Percentiles rank a stretch among this genome's conserved stretches.
Evolutionary conservation across 257 asterid species (phyloP).

Genomic region (Buddleja alternifolia): DNA sequence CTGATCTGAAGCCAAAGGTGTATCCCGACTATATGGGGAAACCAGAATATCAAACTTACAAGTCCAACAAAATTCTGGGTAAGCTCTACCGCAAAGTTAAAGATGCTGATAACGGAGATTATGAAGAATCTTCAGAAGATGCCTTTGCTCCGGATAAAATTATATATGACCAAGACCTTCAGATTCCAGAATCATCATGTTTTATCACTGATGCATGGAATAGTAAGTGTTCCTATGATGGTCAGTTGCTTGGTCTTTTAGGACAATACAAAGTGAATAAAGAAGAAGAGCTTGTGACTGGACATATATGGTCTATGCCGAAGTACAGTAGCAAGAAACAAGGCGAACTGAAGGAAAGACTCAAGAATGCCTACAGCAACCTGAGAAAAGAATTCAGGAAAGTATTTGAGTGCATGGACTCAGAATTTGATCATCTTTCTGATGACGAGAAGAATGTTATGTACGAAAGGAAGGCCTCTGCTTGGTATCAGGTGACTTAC

Average conservation of each 20-base stretch:
- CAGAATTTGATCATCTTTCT: constrained; percentile 52
- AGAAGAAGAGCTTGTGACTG: constrained; percentile 90
- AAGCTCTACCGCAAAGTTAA: constrained; percentile 70
- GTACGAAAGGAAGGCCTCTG: constrained; percentile 87
- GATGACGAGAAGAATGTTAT: constrained; percentile 55
- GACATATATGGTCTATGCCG: constrained; percentile 95
- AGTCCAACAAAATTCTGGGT: constrained; percentile 66
- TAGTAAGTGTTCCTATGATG: constrained; percentile 68
- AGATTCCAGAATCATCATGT: constrained; percentile 50
- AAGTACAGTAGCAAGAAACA: constrained; percentile 63
- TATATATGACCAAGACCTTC: constrained; percentile 64
- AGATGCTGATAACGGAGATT: constrained; percentile 50
- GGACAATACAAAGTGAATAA: constrained; percentile 77
- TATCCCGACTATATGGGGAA: constrained; percentile 97
- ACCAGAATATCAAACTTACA: constrained; percentile 66
- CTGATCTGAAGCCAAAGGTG: constrained; percentile 61
- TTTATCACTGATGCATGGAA: constrained; percentile 72
- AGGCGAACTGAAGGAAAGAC: constrained; percentile 86
- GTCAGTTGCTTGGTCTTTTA: constrained; percentile 67
- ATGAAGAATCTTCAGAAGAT: constrained; percentile 34
- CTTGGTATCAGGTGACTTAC: constrained; percentile 90
- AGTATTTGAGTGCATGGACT: constrained; percentile 64
- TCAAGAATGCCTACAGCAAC: constrained; percentile 67
- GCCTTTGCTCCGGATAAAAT: constrained; percentile 34
- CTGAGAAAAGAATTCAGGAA: constrained; percentile 76